Conservation (phyloP, 345 rosid genomes). For the Rhizophora mangle region DNA sequence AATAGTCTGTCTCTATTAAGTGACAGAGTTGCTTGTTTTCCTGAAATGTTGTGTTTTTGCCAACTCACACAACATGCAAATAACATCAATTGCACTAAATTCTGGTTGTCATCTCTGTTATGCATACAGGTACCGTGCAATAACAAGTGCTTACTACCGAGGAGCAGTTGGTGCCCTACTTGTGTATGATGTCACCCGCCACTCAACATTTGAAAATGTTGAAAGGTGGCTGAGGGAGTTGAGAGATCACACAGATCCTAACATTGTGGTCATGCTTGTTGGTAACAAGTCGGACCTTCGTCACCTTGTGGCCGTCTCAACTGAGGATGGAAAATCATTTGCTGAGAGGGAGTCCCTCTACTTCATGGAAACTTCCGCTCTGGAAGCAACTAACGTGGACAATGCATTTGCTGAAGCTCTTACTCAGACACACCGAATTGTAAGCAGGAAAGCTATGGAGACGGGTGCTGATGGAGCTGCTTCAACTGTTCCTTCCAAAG, state of each 20-base stretch:
- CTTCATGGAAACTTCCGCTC: conserved; percentile 95
- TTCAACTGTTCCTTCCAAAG: conserved; percentile 63
- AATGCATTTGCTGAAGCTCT: conserved; percentile 88
- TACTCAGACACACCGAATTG: conserved; percentile 70
- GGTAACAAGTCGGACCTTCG: conserved; percentile 94
- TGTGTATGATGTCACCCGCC: conserved; percentile 83
- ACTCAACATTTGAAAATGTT: conserved; percentile 81
- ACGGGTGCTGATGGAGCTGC: conserved; percentile 48
- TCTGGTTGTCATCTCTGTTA: too few relatives aligned
- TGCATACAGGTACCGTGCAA: conserved; percentile 73
- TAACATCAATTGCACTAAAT: neutral
- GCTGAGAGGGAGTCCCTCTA: conserved; percentile 77
- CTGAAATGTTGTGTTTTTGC: too few relatives aligned
- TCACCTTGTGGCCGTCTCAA: conserved; percentile 82
- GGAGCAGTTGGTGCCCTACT: conserved; percentile 94
- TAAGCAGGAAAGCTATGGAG: conserved; percentile 90
- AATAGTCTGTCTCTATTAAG: too few relatives aligned
- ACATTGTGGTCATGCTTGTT: conserved; percentile 84
- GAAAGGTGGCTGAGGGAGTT: conserved; percentile 90
- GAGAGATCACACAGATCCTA: conserved; percentile 90
- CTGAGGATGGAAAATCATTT: conserved; percentile 76
- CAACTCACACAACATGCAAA: too few relatives aligned
- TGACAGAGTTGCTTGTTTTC: too few relatives aligned
- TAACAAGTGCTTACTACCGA: conserved; percentile 92
- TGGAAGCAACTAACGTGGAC: conserved; percentile 80